A percentile compares a stretch with the other conserved stretches of the same genome.
Evolutionary conservation across 2,329 filamentous ascomycete species (phyloP).

Genomic region (Cladosporium velox): DNA sequence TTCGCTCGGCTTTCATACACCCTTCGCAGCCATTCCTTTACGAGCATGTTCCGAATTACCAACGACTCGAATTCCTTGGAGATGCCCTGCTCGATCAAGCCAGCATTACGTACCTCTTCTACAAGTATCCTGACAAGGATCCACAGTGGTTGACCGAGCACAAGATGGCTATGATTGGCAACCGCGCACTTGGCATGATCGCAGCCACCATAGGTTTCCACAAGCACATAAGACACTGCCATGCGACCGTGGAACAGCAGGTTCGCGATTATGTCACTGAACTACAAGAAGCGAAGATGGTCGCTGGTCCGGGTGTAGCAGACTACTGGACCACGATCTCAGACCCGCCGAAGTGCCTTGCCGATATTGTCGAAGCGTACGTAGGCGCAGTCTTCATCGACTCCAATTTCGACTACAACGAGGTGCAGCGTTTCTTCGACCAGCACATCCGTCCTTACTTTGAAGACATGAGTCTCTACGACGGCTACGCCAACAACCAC

Average conservation of each 20-base stretch:
- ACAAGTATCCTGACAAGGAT: slow-evolving; percentile 73
- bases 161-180: slow-evolving; percentile 99
- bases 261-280: slow-evolving; percentile 59
- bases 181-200: slow-evolving; percentile 85
- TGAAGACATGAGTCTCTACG: slow-evolving; percentile 81
- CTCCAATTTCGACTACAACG: slow-evolving; percentile 72
- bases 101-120: slow-evolving; percentile 80
- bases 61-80: slow-evolving; percentile 88
- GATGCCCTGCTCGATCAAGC: slow-evolving; percentile 86
- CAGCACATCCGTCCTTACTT: slow-evolving; percentile 75
- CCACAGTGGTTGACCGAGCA: slow-evolving; percentile 98
- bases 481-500: slow-evolving; percentile 82
- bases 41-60: slow-evolving; percentile 82
- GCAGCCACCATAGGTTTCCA: slow-evolving; percentile 79
- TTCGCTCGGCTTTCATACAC: slow-evolving; percentile 85
- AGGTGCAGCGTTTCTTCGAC: slow-evolving; percentile 78
- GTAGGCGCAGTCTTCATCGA: slow-evolving; percentile 92
- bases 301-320: slow-evolving; percentile 49
- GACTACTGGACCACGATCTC: slow-evolving; percentile 70
- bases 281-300: slow-evolving; percentile 56
- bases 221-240: slow-evolving; percentile 62
- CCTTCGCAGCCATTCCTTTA: slow-evolving; percentile 75
- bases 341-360: slow-evolving; percentile 72
- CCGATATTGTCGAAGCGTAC: slow-evolving; percentile 87
- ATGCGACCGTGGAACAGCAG: slow-evolving; percentile 53